phyloP scores from a whole-genome alignment of 2,329 filamentous ascomycete genomes.

The Phyllosticta ampelicida region DNA sequence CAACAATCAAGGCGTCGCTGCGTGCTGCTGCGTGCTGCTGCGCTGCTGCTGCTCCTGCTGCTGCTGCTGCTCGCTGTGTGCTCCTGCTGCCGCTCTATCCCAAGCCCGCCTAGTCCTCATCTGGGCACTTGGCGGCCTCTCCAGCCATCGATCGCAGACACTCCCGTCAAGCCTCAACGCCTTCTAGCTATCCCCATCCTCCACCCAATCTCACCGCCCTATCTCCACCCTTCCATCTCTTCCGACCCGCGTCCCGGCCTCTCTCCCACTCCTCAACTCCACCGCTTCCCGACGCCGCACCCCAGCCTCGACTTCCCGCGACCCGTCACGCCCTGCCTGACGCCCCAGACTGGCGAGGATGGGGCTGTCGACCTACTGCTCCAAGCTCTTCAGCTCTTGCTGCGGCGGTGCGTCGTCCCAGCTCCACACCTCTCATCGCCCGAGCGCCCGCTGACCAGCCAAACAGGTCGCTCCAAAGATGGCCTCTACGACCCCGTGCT shows the following conservation, averaged over 20 bases:
- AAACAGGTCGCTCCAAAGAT: slow-evolving; percentile 34
- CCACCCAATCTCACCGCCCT: slow-evolving; percentile 11
- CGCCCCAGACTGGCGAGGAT: slow-evolving; percentile 17
- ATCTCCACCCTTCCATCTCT: background rate
- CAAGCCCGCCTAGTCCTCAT: background rate
- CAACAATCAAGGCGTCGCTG: no score
- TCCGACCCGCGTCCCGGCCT: background rate
- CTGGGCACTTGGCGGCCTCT: background rate
- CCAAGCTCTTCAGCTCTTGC: slow-evolving; percentile 27
- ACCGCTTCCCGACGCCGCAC: slow-evolving; percentile 5
- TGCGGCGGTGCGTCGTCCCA: slow-evolving; percentile 24
- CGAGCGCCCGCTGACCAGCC: slow-evolving; percentile 15
- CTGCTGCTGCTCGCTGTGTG: background rate
- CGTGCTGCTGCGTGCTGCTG: background rate
- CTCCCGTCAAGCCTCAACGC: slow-evolving; percentile 6
- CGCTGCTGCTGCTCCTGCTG: background rate
- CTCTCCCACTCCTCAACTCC: background rate
- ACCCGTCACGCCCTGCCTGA: slow-evolving; percentile 4
- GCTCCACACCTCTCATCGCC: background rate
- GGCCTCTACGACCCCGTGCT: slow-evolving; percentile 51
- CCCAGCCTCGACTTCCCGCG: slow-evolving; percentile 1
- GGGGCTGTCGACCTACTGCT: slow-evolving; percentile 27
- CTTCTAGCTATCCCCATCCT: slow-evolving; percentile 9
- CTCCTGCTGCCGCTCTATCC: background rate
- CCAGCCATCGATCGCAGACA: slow-evolving; percentile 11